Evolutionary conservation across 108 stramenopile genomes (phyloP).

Genomic region (Nitzschia palea): DNA sequence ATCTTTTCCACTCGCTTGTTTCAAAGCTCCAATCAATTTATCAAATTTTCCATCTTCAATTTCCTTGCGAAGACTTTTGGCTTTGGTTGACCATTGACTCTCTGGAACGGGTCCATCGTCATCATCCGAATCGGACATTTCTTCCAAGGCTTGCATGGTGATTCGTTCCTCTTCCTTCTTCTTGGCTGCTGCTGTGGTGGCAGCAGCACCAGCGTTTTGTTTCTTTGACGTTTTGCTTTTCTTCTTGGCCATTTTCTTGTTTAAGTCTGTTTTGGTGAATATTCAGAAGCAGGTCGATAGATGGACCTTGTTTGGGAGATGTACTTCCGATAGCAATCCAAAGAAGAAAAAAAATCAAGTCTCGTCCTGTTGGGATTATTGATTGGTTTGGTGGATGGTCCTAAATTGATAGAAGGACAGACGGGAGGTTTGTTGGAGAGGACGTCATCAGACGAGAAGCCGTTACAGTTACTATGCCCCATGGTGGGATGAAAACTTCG

Average conservation of each 20-base stretch:
- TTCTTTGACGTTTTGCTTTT: slow-evolving; percentile 12
- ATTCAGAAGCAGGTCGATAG: too few species aligned
- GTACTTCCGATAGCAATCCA: too few species aligned
- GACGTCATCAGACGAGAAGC: too few species aligned
- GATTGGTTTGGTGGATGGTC: too few species aligned
- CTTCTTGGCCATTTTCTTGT: slow-evolving; percentile 29
- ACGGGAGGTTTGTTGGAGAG: too few species aligned
- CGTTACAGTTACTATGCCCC: background rate
- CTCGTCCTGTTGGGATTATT: too few species aligned
- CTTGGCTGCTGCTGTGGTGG: slow-evolving; percentile 15
- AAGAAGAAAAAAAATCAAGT: too few species aligned
- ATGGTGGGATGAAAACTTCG: background rate
- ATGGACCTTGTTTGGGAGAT: too few species aligned
- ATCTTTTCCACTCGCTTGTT: slow-evolving; percentile 21
- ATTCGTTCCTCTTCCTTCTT: slow-evolving; percentile 26
- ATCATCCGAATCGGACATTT: slow-evolving; percentile 55
- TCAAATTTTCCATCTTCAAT: slow-evolving; percentile 51
- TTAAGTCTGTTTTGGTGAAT: too few species aligned
- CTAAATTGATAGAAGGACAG: too few species aligned
- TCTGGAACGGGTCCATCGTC: slow-evolving; percentile 40
- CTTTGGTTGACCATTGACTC: slow-evolving; percentile 56
- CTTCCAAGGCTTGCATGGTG: slow-evolving; percentile 29
- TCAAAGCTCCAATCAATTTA: slow-evolving; percentile 27
- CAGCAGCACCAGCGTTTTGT: too few species aligned
- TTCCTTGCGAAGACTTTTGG: slow-evolving; percentile 49